Percentiles rank a stretch among this genome's conserved stretches.
These are phyloP conservation scores for Pachysandra terminalis DNA, from an alignment of 164 flowering plant genomes.

Conservation along the genomic window DNA sequence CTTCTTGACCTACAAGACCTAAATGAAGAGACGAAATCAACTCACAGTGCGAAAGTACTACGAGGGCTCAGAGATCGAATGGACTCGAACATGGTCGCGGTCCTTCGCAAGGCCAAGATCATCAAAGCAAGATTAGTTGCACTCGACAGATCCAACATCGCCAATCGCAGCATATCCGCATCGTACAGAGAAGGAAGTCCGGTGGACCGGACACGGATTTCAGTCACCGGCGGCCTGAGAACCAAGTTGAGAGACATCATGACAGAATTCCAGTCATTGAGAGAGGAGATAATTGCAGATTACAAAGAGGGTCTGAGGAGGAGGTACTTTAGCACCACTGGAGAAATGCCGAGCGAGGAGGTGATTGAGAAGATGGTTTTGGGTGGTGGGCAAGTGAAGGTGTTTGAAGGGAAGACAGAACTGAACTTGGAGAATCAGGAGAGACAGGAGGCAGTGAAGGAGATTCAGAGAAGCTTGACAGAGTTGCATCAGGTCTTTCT, in stretches of 20 bases:
- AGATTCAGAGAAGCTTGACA: constrained; percentile 60
- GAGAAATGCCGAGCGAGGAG: constrained; percentile 44
- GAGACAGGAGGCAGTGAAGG: constrained; percentile 64
- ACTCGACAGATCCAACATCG: constrained; percentile 47
- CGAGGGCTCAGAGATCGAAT: constrained; percentile 64
- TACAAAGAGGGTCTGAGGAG: constrained; percentile 54
- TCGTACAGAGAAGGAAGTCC: constrained; percentile 44
- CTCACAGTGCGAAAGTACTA: constrained; percentile 60
- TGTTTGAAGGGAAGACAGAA: constrained; percentile 31
- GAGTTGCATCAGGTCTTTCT: constrained; percentile 77
- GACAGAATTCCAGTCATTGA: constrained; percentile 53
- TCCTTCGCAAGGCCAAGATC: constrained; percentile 53
- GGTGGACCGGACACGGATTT: constrained; percentile 56
- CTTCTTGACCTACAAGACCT: constrained; percentile 50
- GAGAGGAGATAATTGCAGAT: constrained; percentile 50
- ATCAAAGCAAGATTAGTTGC: constrained; percentile 52
- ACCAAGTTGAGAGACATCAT: constrained; percentile 57
- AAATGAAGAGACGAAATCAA: constrained; percentile 59
- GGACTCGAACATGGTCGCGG: constrained; percentile 59
- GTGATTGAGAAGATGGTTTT: constrained; percentile 41
- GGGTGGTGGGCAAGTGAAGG: constrained; percentile 27
- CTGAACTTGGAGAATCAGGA: constrained; percentile 41
- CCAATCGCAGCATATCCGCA: constrained; percentile 32
- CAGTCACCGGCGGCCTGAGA: constrained; percentile 60
- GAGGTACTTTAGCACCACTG: constrained; percentile 48